These are phyloP conservation scores for Hemerocallis citrina DNA, from an alignment of 106 monocot species.

Conservation along the genomic window DNA sequence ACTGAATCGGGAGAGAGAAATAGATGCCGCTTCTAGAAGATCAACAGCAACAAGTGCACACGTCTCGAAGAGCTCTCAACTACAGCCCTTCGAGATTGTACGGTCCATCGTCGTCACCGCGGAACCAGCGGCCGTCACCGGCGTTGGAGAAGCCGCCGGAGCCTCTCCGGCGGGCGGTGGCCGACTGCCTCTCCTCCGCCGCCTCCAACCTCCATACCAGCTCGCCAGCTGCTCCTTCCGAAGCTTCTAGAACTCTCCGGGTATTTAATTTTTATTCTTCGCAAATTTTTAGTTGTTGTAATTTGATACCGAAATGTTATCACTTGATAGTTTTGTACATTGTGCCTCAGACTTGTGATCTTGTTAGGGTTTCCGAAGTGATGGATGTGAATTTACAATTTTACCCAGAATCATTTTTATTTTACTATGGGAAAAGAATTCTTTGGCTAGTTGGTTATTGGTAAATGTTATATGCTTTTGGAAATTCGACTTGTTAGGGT, in stretches of 20 bases:
- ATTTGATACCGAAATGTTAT: neutral
- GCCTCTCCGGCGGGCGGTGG: constrained; percentile 52
- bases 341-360: neutral
- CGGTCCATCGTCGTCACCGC: constrained; percentile 14
- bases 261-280: too few relatives aligned
- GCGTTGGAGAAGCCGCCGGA: constrained; percentile 42
- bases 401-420: neutral
- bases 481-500: neutral
- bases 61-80: constrained; percentile 13
- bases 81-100: constrained; percentile 35
- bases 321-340: neutral
- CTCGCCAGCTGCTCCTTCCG: constrained; percentile 16
- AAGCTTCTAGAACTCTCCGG: constrained; percentile 46
- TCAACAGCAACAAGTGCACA: constrained; percentile 2
- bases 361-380: neutral
- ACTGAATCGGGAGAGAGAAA: neutral
- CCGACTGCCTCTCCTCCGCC: constrained; percentile 44
- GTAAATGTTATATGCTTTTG: too few relatives aligned
- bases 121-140: constrained; percentile 14
- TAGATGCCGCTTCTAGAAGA: constrained; percentile 8
- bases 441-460: neutral
- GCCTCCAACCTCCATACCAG: constrained; percentile 29
- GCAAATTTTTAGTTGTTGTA: too few relatives aligned
- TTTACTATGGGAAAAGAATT: neutral
- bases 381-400: neutral